These are phyloP conservation scores for Plasmodium gaboni DNA, from an alignment of 169 alveolate species.

Conservation along the genomic window DNA sequence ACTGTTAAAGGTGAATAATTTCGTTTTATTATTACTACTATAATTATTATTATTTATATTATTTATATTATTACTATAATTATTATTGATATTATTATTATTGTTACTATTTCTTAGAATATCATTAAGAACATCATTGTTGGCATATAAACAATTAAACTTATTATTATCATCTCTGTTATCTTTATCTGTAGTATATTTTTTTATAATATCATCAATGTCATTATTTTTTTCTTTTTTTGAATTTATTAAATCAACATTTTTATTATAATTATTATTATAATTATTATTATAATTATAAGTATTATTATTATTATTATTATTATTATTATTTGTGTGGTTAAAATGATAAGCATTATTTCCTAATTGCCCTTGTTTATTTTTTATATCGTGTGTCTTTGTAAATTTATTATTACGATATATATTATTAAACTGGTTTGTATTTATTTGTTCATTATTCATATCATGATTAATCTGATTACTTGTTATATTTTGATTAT, in stretches of 20 bases:
- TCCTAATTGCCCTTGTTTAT: not conserved
- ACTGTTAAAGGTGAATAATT: slow-evolving; percentile 11
- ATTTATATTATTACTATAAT: not conserved
- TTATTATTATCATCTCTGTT: slow-evolving; percentile 9
- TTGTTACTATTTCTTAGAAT: slow-evolving; percentile 1
- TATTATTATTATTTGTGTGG: not conserved
- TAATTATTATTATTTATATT: not conserved
- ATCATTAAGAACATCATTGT: slow-evolving; percentile 2
- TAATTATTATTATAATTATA: not conserved
- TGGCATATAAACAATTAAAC: not conserved
- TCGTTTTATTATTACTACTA: not conserved
- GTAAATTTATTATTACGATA: slow-evolving; percentile 12
- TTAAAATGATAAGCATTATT: not conserved
- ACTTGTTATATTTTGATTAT: not conserved
- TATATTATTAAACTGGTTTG: not conserved
- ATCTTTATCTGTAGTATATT: slow-evolving; percentile 18
- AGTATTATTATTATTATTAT: not conserved
- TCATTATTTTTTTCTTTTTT: not conserved
- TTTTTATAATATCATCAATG: slow-evolving; percentile 43
- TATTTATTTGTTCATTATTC: not conserved
- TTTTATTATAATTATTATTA: not conserved
- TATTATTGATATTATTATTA: not conserved
- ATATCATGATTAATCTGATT: not conserved
- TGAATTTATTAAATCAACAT: not conserved
- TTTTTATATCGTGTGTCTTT: not conserved